Conservation (phyloP, 176 grass and related monocot genomes). For the Puya raimondii region DNA sequence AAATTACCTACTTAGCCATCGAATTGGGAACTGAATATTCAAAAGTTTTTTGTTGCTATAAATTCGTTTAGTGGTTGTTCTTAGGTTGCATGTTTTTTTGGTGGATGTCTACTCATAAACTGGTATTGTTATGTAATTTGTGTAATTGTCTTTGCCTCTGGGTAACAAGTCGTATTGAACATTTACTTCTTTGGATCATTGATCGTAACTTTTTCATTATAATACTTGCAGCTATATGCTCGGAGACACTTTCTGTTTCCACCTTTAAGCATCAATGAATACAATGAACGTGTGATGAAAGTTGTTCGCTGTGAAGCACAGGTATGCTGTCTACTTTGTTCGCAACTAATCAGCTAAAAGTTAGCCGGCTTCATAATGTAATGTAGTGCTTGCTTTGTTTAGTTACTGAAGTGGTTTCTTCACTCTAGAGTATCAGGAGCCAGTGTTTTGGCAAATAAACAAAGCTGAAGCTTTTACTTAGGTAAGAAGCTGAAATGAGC, state of each 20-base stretch:
- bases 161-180: neutral
- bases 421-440: neutral
- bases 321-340: conserved; percentile 34
- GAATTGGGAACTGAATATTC: too few species aligned
- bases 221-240: conserved; percentile 64
- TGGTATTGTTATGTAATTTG: too few species aligned
- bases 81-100: too few species aligned
- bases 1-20: too few species aligned
- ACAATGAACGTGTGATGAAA: conserved; percentile 88
- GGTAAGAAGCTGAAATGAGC: too few species aligned
- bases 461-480: too few species aligned
- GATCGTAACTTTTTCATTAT: neutral
- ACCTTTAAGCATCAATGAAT: conserved; percentile 91
- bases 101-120: too few species aligned
- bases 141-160: neutral
- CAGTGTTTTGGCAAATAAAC: too few species aligned
- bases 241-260: conserved; percentile 88
- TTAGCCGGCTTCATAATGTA: neutral
- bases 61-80: too few species aligned
- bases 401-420: neutral
- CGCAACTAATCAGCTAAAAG: conserved; percentile 11
- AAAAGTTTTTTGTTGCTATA: too few species aligned
- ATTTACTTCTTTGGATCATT: neutral
- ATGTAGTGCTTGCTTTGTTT: neutral
- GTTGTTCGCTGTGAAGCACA: conserved; percentile 93